These are phyloP conservation scores for Larix kaempferi DNA, from an alignment of 75 land plant genomes.

Conservation along the genomic window DNA sequence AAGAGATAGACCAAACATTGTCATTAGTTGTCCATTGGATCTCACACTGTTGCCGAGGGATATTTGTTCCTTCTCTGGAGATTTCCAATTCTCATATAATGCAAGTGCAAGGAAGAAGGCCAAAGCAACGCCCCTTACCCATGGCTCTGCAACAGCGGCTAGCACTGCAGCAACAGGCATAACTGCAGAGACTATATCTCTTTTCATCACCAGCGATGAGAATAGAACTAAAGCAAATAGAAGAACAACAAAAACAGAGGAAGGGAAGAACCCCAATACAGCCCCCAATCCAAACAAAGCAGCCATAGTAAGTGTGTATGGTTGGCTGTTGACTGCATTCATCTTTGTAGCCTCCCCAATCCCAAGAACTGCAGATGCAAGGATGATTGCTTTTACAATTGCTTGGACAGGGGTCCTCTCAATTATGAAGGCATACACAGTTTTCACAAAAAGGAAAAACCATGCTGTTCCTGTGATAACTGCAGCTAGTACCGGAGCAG, in stretches of 20 bases:
- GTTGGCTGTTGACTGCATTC: constrained; percentile 42
- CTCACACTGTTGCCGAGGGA: constrained; percentile 6
- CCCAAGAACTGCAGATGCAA: constrained; percentile 57
- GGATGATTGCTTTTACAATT: constrained; percentile 39
- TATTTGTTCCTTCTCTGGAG: constrained; percentile 11
- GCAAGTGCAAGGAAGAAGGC: constrained; percentile 44
- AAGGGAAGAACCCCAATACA: constrained; percentile 41
- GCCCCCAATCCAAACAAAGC: constrained; percentile 64
- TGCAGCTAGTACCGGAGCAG: background rate
- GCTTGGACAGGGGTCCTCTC: constrained; percentile 60
- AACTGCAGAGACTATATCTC: constrained; percentile 54
- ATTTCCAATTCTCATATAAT: constrained; percentile 50
- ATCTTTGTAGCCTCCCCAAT: constrained; percentile 64
- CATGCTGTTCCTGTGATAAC: background rate
- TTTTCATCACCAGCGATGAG: constrained; percentile 49
- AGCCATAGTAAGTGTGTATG: constrained; percentile 42
- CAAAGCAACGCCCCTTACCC: constrained; percentile 46
- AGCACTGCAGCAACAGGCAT: constrained; percentile 63
- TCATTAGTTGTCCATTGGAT: constrained; percentile 32
- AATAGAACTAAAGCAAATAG: constrained; percentile 42
- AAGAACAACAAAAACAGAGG: constrained; percentile 38
- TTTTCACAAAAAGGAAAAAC: background rate
- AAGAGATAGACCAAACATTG: constrained; percentile 33
- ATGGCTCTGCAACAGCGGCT: constrained; percentile 65
- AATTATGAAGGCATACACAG: constrained; percentile 40